phyloP scores from a whole-genome alignment of 306 rosid species.

The Alnus glutinosa region DNA sequence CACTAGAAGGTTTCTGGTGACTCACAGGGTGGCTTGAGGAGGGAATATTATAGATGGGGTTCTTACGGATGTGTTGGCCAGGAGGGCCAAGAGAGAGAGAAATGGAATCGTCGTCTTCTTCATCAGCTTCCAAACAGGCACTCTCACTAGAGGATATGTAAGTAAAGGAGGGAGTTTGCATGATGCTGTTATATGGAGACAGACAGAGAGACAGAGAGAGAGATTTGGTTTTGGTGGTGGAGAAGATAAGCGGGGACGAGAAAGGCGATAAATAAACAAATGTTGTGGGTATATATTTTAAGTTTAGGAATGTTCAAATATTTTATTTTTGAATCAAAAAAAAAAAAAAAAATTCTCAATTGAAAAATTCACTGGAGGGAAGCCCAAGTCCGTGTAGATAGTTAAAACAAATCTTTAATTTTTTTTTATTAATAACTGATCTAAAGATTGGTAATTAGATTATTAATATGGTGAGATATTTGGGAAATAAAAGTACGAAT shows the following conservation, averaged over 20 bases:
- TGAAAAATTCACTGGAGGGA: too few relatives aligned
- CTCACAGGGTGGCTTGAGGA: conserved; percentile 27
- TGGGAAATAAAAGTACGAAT: too few relatives aligned
- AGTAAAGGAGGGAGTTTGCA: conserved; percentile 52
- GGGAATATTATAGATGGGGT: conserved; percentile 20
- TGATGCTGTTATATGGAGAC: conserved; percentile 32
- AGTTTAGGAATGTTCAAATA: too few relatives aligned
- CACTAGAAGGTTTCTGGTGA: conserved; percentile 38
- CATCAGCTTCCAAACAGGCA: conserved; percentile 35
- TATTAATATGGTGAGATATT: too few relatives aligned
- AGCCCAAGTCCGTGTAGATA: too few relatives aligned
- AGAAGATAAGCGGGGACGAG: conserved; percentile 20
- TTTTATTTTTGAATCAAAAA: too few relatives aligned
- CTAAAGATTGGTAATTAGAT: too few relatives aligned
- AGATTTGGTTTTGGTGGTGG: conserved; percentile 22
- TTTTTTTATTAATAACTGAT: too few relatives aligned
- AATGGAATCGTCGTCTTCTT: conserved; percentile 63
- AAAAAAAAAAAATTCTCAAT: too few relatives aligned
- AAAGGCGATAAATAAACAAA: neutral
- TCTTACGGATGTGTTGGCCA: conserved; percentile 42
- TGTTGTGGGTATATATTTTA: conserved; percentile 3
- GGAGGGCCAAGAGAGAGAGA: conserved; percentile 82
- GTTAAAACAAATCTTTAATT: too few relatives aligned
- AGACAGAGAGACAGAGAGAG: neutral
- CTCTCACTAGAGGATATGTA: conserved; percentile 36